Evolutionary conservation across 169 alveolate species (phyloP).

Genomic region (Hammondia hammondi): DNA sequence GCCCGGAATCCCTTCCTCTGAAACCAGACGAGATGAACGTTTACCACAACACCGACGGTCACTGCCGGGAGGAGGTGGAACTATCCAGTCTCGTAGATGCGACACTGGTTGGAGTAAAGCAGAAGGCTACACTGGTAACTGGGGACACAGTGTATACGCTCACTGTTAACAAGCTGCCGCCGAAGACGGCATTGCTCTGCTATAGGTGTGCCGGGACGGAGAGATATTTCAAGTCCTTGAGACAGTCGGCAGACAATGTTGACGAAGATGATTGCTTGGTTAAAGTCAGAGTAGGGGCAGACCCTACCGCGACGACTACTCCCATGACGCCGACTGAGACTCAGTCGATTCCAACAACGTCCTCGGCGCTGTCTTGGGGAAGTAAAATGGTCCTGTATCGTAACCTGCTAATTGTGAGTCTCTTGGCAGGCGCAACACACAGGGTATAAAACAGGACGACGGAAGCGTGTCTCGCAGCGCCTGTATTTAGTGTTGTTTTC

Average conservation of each 20-base stretch:
- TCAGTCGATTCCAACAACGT: neutral
- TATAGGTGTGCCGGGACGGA: neutral
- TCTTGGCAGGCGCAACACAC: neutral
- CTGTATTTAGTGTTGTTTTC: too few relatives aligned
- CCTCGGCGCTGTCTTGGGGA: neutral
- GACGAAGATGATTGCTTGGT: neutral
- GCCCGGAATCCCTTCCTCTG: neutral
- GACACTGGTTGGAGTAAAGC: too few relatives aligned
- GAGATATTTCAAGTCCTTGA: neutral
- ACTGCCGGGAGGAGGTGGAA: neutral
- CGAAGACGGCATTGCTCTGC: neutral
- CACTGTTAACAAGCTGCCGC: neutral
- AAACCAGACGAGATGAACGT: neutral
- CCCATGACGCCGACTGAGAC: neutral
- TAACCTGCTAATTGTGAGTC: neutral
- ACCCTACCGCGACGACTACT: neutral
- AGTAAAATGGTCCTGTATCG: neutral
- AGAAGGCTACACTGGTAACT: too few relatives aligned
- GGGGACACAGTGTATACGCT: neutral
- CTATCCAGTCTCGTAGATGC: neutral
- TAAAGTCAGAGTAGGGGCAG: neutral
- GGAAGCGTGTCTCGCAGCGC: too few relatives aligned
- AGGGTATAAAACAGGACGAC: neutral
- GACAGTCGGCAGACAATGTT: neutral
- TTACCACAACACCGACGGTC: neutral